Evolutionary conservation across 768 basidiomycete species (phyloP), one percentile per base, ranked within the genome.

Genomic region (Amanita rubescens): DNA sequence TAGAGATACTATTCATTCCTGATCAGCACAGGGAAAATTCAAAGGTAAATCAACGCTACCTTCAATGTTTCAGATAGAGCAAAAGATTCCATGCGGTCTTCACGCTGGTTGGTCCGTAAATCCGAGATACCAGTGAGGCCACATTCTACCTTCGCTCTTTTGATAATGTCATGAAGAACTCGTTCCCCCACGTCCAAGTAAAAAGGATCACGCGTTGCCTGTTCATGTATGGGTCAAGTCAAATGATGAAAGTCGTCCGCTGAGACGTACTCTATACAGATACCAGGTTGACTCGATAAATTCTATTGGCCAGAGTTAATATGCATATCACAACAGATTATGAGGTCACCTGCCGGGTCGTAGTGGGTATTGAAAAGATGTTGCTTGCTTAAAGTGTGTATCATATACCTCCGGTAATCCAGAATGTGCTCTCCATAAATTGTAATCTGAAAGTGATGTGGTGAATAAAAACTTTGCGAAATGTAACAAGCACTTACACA

Each of bases 1-100:
- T 84, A 98, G 15, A 98, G 78, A 73, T 98, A 99, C 89, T 97
- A 48, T 1, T 22, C 27, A 14, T 2, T 19, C 14, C 27, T 12
- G 47, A 19, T 51, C 32, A 44, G 30, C 11, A 53, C 34, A 7
- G 3, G 30, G 44, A 10, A 34, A 44, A 38, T 33, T 25, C 0
- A 27, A 35, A 37, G 34, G 22, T 32, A 22, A 24, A 14, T 37
- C 67, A 30, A 55, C 14, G 24, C 15, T 22, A 86, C 92, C 77
- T 94, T 95, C 44, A 96, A 71, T 0, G 93, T 93, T 70, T 95
- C 94, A 3, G 90, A 93, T 30, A 97, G 75, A n/a, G 82, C 82
- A 66, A 98, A 99, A 4, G 89, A 92, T 67, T 98, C 96, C 96
- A 98, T 98, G 55, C 95, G 80, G 62, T 98, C 92, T 58, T 94